Evolutionary conservation across 2,329 filamentous ascomycete genomes (phyloP).

Genomic region (Beauveria sp.): DNA sequence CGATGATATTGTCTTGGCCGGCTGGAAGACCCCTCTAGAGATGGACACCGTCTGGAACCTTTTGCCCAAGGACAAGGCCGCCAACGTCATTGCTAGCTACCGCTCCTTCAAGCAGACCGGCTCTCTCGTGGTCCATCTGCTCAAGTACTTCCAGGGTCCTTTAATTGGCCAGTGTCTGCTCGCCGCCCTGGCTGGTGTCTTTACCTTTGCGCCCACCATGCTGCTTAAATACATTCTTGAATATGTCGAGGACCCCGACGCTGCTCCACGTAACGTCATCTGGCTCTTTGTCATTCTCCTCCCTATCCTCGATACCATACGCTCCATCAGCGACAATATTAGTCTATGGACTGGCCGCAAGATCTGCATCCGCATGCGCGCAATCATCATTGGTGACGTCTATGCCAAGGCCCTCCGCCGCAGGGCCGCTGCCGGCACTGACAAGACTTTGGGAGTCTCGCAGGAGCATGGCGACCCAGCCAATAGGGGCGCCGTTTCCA

Average conservation of each 20-base stretch:
- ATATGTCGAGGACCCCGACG: constrained; percentile 78
- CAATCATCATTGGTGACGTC: constrained; percentile 94
- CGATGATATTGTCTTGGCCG: constrained; percentile 79
- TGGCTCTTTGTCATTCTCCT: constrained; percentile 94
- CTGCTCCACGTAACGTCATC: constrained; percentile 73
- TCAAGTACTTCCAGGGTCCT: constrained; percentile 73
- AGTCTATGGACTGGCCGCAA: constrained; percentile 90
- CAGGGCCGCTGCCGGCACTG: constrained; percentile 72
- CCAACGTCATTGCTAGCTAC: constrained; percentile 70
- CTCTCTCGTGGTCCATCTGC: constrained; percentile 68
- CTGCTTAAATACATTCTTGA: constrained; percentile 86
- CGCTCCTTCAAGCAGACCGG: constrained; percentile 77
- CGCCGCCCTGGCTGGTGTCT: constrained; percentile 70
- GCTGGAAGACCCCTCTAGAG: constrained; percentile 78
- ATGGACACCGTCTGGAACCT: constrained; percentile 89
- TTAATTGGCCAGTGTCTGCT: constrained; percentile 72
- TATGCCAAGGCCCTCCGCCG: constrained; percentile 92
- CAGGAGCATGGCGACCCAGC: constrained; percentile 27
- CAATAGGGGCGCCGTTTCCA: constrained; percentile 36
- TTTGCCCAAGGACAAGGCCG: constrained; percentile 79
- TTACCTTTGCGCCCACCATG: constrained; percentile 87
- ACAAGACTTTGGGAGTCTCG: constrained; percentile 58
- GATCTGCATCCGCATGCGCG: constrained; percentile 85
- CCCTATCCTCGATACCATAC: constrained; percentile 72
- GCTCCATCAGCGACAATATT: constrained; percentile 76